Conservation (phyloP, 768 basidiomycete species). For the Pleurotus djamor region DNA sequence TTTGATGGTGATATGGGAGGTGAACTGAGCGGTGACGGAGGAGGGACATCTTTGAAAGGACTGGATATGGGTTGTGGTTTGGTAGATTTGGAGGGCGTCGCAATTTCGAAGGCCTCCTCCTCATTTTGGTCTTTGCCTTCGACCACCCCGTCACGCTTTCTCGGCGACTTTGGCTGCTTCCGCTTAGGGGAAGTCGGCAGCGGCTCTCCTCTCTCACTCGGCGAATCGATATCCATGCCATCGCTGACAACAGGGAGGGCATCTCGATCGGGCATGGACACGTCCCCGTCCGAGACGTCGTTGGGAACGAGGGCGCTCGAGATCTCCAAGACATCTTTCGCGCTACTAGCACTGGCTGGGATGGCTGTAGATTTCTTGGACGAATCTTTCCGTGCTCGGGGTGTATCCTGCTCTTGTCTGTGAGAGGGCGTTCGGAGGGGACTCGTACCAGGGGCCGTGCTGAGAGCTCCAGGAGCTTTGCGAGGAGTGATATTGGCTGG, state of each 20-base stretch:
- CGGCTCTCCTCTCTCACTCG: background rate
- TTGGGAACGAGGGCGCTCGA: constrained; percentile 4
- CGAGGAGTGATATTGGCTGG: background rate
- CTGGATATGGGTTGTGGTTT: background rate
- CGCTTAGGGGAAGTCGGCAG: background rate
- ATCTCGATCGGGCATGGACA: background rate
- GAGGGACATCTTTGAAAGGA: background rate
- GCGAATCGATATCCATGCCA: background rate
- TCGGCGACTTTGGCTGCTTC: background rate
- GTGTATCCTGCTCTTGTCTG: constrained; percentile 10
- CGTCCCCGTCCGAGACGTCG: constrained; percentile 1
- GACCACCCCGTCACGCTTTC: background rate
- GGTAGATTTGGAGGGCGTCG: too few relatives aligned
- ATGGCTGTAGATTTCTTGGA: background rate
- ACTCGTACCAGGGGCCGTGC: background rate
- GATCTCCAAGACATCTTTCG: constrained; percentile 8
- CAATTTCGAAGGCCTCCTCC: too few relatives aligned
- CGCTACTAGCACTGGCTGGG: background rate
- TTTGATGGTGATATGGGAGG: background rate
- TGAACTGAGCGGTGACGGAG: background rate
- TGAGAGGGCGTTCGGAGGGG: background rate
- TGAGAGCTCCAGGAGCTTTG: background rate
- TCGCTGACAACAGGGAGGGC: background rate
- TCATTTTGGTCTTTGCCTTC: too few relatives aligned
- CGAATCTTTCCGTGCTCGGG: background rate